These are phyloP conservation scores for Agaricus subrufescens DNA, from an alignment of 768 basidiomycete species.

Conservation along the genomic window DNA sequence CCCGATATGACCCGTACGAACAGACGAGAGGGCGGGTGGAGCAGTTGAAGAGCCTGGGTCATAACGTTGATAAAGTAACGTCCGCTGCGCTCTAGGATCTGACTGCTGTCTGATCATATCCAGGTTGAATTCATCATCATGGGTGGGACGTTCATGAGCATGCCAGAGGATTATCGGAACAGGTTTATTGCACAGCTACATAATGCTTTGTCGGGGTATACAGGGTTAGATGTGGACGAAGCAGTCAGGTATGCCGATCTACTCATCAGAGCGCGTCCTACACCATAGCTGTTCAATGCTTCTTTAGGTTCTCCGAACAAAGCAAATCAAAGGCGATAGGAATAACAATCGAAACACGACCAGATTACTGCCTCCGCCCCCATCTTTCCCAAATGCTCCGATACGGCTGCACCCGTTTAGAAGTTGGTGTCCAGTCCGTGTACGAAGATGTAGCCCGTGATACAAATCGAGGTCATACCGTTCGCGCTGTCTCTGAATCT, in stretches of 20 bases:
- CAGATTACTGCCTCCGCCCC: conserved; percentile 95
- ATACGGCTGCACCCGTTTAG: conserved; percentile 96
- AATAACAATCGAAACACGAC: conserved; percentile 97
- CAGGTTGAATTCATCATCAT: conserved; percentile 91
- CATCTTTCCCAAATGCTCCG: conserved; percentile 99
- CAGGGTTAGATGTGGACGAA: conserved; percentile 90
- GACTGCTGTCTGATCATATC: not conserved
- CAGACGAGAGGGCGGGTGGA: conserved; percentile 94
- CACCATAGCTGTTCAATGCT: conserved; percentile 2
- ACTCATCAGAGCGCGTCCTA: not conserved
- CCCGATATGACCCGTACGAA: conserved; percentile 93
- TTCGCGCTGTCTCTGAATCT: conserved; percentile 92
- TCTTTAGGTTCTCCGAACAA: conserved; percentile 81
- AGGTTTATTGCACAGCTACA: conserved; percentile 95
- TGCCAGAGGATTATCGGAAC: conserved; percentile 93
- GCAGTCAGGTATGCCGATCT: conserved; percentile 64
- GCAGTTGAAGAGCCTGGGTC: conserved; percentile 92
- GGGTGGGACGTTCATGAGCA: conserved; percentile 99
- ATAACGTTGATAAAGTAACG: conserved; percentile 91
- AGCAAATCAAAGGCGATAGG: conserved; percentile 98
- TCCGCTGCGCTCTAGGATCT: not conserved
- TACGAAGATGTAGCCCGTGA: conserved; percentile 99
- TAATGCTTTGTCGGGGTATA: conserved; percentile 94
- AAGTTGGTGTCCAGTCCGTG: conserved; percentile 98
- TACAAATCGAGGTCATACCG: conserved; percentile 98